A percentile compares a stretch with the other conserved stretches of the same genome.
Conservation (phyloP, 768 basidiomycete species). For the Cystoderma amianthinum region DNA sequence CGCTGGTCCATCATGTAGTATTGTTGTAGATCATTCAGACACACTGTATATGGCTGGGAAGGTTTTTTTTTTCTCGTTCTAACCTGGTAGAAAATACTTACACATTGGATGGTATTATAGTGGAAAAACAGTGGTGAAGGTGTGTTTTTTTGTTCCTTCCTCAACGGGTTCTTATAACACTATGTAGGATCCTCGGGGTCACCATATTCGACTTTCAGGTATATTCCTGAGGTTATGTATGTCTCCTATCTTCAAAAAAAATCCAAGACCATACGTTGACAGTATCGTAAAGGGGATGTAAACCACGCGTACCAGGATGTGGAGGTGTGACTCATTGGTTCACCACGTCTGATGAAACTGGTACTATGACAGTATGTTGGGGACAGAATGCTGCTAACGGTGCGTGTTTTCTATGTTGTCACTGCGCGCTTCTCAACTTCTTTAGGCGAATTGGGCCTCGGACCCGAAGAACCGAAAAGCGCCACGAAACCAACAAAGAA, state of each 20-base stretch:
- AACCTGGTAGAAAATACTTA: not conserved
- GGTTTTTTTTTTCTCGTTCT: conserved; percentile 22
- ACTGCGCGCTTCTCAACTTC: conserved; percentile 1
- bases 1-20: conserved; percentile 81
- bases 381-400: conserved; percentile 86
- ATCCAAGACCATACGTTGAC: conserved; percentile 2
- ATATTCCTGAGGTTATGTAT: conserved; percentile 81
- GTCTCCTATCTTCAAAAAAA: not conserved
- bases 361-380: conserved; percentile 81
- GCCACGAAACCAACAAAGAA: conserved; percentile 77
- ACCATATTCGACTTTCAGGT: conserved; percentile 82
- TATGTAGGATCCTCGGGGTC: conserved; percentile 75
- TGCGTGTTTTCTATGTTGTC: conserved; percentile 14
- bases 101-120: too few relatives aligned
- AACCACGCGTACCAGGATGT: conserved; percentile 56
- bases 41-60: conserved; percentile 88
- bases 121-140: conserved; percentile 97
- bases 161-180: conserved; percentile 4
- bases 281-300: conserved; percentile 57
- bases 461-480: conserved; percentile 76
- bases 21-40: conserved; percentile 76
- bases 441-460: conserved; percentile 82
- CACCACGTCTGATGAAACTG: conserved; percentile 69
- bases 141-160: conserved; percentile 13
- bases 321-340: conserved; percentile 92